Evolutionary conservation across 129 eudicot genomes (phyloP).

Genomic region (Gnaphalium uliginosum): DNA sequence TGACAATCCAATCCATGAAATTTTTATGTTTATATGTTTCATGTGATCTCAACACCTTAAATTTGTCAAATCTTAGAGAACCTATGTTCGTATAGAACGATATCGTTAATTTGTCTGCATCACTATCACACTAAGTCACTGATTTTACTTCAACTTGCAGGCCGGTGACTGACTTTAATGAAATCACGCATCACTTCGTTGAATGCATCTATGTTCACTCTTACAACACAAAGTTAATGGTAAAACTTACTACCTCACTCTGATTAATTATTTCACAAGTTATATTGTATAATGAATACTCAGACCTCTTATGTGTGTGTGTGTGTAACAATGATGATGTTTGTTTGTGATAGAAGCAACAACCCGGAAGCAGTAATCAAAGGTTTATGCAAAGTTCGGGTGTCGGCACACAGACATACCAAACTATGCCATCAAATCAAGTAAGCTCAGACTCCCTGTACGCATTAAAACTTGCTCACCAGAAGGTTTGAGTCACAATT

Average conservation of each 20-base stretch:
- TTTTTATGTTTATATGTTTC: too few relatives aligned
- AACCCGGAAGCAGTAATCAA: conserved; percentile 44
- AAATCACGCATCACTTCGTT: conserved; percentile 73
- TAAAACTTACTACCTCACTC: conserved; percentile 26
- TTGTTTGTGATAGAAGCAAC: conserved; percentile 38
- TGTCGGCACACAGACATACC: conserved; percentile 42
- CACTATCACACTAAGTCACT: conserved; percentile 7
- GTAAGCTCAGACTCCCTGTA: conserved; percentile 36
- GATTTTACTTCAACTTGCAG: conserved; percentile 42
- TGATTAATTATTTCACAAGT: not conserved
- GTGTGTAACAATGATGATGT: conserved; percentile 14
- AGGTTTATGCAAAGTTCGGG: conserved; percentile 34
- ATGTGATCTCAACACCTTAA: not conserved
- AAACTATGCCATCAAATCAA: conserved; percentile 56
- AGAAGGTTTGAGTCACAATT: not conserved
- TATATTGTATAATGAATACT: conserved; percentile 11
- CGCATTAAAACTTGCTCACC: not conserved
- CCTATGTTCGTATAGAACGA: not conserved
- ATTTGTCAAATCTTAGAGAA: conserved; percentile 12
- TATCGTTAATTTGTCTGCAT: not conserved
- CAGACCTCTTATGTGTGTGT: not conserved
- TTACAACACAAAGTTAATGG: conserved; percentile 58
- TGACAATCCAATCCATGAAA: not conserved
- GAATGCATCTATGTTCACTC: conserved; percentile 71
- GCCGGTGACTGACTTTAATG: conserved; percentile 75